Evolutionary conservation across 163 green algal species (phyloP), one percentile per base, ranked within the genome.

Genomic region (Scenedesmus sp.): DNA sequence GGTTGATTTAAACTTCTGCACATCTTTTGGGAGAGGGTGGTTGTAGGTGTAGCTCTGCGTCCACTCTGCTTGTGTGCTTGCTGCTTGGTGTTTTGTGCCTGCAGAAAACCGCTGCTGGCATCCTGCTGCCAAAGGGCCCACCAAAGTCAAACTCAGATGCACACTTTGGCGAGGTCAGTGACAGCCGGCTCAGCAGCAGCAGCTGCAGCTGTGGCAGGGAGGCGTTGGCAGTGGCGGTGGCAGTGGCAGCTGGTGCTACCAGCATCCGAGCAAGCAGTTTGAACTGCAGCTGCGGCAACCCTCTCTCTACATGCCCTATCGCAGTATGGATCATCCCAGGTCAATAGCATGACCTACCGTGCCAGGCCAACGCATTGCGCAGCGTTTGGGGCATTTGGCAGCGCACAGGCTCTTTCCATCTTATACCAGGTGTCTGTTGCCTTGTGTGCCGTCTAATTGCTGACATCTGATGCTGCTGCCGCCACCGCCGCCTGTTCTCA

Each of bases 131-230:
- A 13, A 96, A 95, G 93, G 93, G 74, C 7, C 93, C 94, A 26
- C 95, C 95, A 5, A 96, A 96, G 93, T 55, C 93, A 18, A 94
- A 94, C 87, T 95, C 93, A 60, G 95, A 96, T 84, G 95, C 95
- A 4, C 95, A 96, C 91, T 95, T 94, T 85, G 95, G 95, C 73
- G 93, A 94, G 94, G 94, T 96, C 60, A 85, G 86, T 85, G 87
- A 34, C 12, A 73, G 82, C 55, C 62, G 16, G 77, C 9, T 10
- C 23, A 82, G 59, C 4, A 82, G 84, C 5, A 82, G 34, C 15
- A 23, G 70, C 20, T 76, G 81, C 67, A 20, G 70, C 3, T 34
- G 67, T 56, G 10, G 55, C 73, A 73, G 3, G 5, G 9, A 73
- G 16, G 52, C 67, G 7, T 82, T 83, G 85, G 10, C 12, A 90